Conservation (phyloP, 805 yeast genomes). For the Lipomyces chichibuensis region DNA sequence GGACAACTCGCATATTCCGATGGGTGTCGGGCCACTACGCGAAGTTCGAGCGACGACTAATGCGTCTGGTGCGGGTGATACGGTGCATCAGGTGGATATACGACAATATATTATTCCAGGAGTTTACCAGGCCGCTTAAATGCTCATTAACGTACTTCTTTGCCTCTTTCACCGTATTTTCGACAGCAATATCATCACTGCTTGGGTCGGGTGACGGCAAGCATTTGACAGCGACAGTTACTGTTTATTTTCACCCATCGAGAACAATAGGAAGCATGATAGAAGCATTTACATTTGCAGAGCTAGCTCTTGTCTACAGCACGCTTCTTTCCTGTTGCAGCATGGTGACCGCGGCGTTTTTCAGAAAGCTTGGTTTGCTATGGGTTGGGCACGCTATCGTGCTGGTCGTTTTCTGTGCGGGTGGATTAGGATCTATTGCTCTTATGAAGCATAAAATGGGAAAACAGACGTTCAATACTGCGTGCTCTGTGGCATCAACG, state of each 20-base stretch:
- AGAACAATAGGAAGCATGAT: conserved; percentile 79
- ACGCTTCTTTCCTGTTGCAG: conserved; percentile 57
- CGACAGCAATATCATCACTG: conserved; percentile 47
- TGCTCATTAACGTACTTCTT: conserved; percentile 74
- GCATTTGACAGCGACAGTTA: conserved; percentile 79
- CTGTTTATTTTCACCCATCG: conserved; percentile 83
- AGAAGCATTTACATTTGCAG: conserved; percentile 67
- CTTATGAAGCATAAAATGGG: conserved; percentile 68
- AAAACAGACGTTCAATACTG: conserved; percentile 74
- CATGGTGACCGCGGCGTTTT: conserved; percentile 54
- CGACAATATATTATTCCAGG: conserved; percentile 14
- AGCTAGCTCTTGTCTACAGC: conserved; percentile 57
- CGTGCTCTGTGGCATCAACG: conserved; percentile 76
- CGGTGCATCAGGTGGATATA: conserved; percentile 17
- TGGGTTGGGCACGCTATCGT: conserved; percentile 49
- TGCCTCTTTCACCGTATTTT: conserved; percentile 73
- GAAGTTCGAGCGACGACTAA: not conserved
- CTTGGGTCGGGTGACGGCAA: conserved; percentile 73
- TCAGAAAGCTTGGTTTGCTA: conserved; percentile 51
- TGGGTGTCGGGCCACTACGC: not conserved
- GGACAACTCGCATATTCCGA: not conserved
- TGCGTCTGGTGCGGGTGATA: not conserved
- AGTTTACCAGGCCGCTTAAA: conserved; percentile 47
- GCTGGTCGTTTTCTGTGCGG: conserved; percentile 54
- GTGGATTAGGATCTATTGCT: conserved; percentile 67